Evolutionary conservation across 768 basidiomycete species (phyloP).

Genomic region (Mrakia hoshinonis): DNA sequence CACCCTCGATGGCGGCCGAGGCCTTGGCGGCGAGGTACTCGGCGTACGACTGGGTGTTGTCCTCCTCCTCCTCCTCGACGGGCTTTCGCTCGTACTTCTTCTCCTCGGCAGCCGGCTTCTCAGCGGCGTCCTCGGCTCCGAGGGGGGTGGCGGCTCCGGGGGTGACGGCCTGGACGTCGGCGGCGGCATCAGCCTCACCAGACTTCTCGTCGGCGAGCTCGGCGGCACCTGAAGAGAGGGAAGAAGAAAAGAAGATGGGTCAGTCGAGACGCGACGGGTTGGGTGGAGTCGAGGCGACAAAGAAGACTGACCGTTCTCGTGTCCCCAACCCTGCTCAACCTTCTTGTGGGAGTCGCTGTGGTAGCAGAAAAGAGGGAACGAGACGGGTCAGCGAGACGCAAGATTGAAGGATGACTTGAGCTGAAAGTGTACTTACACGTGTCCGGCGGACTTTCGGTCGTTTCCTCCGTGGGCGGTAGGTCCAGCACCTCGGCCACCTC

Average conservation of each 20-base stretch:
- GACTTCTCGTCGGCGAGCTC: conserved; percentile 29
- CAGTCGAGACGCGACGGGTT: not conserved
- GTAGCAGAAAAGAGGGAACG: not conserved
- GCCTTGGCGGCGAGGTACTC: conserved; percentile 29
- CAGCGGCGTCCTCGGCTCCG: conserved; percentile 22
- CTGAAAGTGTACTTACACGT: conserved; percentile 8
- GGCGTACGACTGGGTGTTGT: conserved; percentile 30
- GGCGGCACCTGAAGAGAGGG: conserved; percentile 18
- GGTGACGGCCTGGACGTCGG: conserved; percentile 26
- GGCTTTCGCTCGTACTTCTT: conserved; percentile 20
- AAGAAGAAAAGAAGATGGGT: not conserved
- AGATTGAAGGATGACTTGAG: not conserved
- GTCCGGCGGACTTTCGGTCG: conserved; percentile 29
- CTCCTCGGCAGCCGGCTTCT: conserved; percentile 24
- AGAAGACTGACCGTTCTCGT: conserved; percentile 16
- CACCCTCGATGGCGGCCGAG: conserved; percentile 29
- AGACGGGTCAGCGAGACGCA: not conserved
- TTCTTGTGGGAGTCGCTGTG: conserved; percentile 30
- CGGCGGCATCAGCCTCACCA: conserved; percentile 24
- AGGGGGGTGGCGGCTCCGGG: conserved; percentile 26
- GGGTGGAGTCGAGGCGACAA: not conserved
- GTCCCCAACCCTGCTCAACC: conserved; percentile 25
- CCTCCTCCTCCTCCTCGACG: conserved; percentile 29
- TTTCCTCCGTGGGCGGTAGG: conserved; percentile 28
- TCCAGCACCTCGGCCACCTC: conserved; percentile 23